Percentiles rank a stretch among this genome's conserved stretches.
Conservation (phyloP, 2,329 filamentous ascomycete genomes). For the Atkinsonella texensis region DNA sequence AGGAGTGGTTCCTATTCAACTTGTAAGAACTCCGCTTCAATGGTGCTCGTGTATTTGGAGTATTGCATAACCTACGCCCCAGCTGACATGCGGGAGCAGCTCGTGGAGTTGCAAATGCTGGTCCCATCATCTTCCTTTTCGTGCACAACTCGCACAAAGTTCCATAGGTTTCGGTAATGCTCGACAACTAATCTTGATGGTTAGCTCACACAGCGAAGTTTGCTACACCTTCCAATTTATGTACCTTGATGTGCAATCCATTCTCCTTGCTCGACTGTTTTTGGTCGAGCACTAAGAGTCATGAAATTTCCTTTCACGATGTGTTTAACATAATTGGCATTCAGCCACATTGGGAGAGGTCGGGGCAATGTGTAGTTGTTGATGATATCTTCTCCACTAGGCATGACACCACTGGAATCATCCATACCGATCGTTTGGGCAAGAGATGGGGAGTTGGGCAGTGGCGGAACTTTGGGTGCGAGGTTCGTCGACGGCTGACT, state of each 20-base stretch:
- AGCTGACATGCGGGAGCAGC: constrained; percentile 87
- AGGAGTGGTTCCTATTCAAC: constrained; percentile 63
- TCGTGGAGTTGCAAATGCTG: constrained; percentile 71
- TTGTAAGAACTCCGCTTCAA: not conserved
- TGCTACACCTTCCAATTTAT: constrained; percentile 10
- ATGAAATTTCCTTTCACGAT: constrained; percentile 97
- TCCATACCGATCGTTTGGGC: constrained; percentile 59
- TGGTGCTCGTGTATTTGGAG: not conserved
- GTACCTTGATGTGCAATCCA: constrained; percentile 93
- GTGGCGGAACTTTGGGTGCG: constrained; percentile 47
- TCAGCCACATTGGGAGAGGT: constrained; percentile 61
- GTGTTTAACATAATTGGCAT: constrained; percentile 63
- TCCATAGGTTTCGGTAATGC: constrained; percentile 79
- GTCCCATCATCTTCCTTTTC: constrained; percentile 69
- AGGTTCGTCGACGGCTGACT: constrained; percentile 39
- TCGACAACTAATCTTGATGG: constrained; percentile 60
- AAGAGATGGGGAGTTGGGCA: constrained; percentile 52
- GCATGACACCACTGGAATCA: constrained; percentile 37
- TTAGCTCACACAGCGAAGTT: not conserved
- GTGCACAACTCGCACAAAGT: constrained; percentile 80
- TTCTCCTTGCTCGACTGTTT: constrained; percentile 86
- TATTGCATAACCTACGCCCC: constrained; percentile 57
- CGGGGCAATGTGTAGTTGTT: constrained; percentile 52
- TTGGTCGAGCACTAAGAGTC: constrained; percentile 84
- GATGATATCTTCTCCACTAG: constrained; percentile 42